A percentile compares a stretch with the other conserved stretches of the same genome.
Evolutionary conservation across 768 basidiomycete genomes (phyloP).

Genomic region (Rhodotorula graminis): DNA sequence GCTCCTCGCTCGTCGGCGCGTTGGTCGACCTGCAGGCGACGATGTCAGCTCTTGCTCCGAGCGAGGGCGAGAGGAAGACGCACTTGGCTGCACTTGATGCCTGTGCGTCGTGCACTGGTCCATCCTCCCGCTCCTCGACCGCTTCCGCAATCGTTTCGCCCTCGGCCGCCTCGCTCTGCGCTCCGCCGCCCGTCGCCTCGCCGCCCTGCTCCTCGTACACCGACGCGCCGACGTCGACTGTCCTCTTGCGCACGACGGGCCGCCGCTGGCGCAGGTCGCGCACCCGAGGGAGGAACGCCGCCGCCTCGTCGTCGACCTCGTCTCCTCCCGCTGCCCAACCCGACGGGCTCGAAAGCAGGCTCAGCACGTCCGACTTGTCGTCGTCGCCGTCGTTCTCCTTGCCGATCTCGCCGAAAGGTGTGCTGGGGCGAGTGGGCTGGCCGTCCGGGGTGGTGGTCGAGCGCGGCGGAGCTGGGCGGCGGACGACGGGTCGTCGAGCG

Average conservation of each 20-base stretch:
- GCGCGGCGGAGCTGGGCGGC: not conserved
- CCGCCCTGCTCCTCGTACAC: too few species aligned
- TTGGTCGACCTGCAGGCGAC: too few species aligned
- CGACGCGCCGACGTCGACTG: not conserved
- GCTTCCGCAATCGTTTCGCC: not conserved
- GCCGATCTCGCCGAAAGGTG: slow-evolving; percentile 17
- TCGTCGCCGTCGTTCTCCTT: slow-evolving; percentile 23
- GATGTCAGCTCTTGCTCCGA: too few species aligned
- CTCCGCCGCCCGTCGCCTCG: not conserved
- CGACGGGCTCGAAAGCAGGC: not conserved
- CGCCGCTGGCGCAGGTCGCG: not conserved
- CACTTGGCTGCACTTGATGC: too few species aligned
- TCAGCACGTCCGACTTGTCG: slow-evolving; percentile 1
- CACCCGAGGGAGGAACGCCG: not conserved
- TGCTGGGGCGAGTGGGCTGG: too few species aligned
- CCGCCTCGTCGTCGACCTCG: not conserved
- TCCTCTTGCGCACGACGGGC: not conserved
- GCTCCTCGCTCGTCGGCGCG: too few species aligned
- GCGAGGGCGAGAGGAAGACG: too few species aligned
- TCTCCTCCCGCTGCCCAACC: not conserved
- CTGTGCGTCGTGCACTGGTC: too few species aligned
- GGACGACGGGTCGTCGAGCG: not conserved
- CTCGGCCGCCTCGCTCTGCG: too few species aligned
- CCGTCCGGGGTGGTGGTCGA: not conserved
- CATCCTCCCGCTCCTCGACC: too few species aligned